Conservation (phyloP, 2,329 filamentous ascomycete genomes). For the Trichoderma semiorbis region DNA sequence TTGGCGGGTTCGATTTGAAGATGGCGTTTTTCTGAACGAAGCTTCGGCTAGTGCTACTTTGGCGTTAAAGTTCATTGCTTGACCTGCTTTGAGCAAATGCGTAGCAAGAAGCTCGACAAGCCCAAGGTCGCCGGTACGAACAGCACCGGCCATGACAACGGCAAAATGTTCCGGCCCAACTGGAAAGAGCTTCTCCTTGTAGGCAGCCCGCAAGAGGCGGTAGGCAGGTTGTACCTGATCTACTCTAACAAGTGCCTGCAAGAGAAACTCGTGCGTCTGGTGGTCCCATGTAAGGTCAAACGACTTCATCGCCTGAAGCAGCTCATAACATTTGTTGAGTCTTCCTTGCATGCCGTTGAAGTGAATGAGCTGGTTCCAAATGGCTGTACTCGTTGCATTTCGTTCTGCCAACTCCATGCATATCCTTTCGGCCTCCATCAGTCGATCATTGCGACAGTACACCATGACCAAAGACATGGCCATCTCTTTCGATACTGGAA, state of each 20-base stretch:
- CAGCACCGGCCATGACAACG: constrained; percentile 51
- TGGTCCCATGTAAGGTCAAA: constrained; percentile 46
- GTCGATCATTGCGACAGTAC: constrained; percentile 48
- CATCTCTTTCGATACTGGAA: constrained; percentile 56
- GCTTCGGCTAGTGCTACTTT: constrained; percentile 43
- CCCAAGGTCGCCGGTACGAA: constrained; percentile 43
- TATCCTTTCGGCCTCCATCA: constrained; percentile 37
- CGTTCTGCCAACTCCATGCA: constrained; percentile 50
- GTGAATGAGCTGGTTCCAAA: constrained; percentile 77
- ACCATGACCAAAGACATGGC: constrained; percentile 64
- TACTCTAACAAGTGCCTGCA: constrained; percentile 47
- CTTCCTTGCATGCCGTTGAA: constrained; percentile 63
- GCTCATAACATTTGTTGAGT: constrained; percentile 45
- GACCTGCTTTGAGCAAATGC: constrained; percentile 42
- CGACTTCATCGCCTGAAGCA: constrained; percentile 49
- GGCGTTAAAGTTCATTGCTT: constrained; percentile 42
- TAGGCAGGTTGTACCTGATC: constrained; percentile 50
- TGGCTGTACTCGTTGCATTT: constrained; percentile 51
- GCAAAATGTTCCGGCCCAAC: constrained; percentile 49
- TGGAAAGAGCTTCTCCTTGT: constrained; percentile 43
- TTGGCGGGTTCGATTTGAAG: constrained; percentile 25
- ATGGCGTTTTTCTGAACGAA: constrained; percentile 28
- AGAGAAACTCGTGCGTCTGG: constrained; percentile 48
- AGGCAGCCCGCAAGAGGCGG: constrained; percentile 43
- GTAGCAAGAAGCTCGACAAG: constrained; percentile 41